These are phyloP conservation scores for Trichoderma harzianum DNA, from an alignment of 2,329 filamentous ascomycete species.

Conservation along the genomic window DNA sequence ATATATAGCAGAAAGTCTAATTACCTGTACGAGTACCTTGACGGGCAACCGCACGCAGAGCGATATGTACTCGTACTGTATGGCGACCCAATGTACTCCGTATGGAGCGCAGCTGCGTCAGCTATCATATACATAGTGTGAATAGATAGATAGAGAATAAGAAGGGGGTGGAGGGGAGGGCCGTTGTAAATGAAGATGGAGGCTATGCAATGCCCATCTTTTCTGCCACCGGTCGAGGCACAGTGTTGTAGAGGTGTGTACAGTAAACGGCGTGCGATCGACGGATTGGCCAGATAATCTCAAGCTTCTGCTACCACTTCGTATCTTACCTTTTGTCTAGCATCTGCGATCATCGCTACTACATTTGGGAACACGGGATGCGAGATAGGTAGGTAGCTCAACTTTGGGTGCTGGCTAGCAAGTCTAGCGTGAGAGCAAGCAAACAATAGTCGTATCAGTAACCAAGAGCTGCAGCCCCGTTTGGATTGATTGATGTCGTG, in stretches of 20 bases:
- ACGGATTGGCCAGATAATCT: not conserved
- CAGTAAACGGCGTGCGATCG: not conserved
- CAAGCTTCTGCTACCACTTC: not conserved
- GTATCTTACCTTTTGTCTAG: not conserved
- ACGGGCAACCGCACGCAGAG: not conserved
- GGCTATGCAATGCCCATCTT: not conserved
- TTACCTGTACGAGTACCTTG: not conserved
- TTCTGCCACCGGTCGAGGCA: not conserved
- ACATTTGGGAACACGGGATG: not conserved
- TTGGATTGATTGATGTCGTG: not conserved
- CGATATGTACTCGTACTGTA: not conserved
- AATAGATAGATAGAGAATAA: not conserved
- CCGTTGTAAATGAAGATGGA: not conserved
- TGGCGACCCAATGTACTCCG: slow-evolving; percentile 1
- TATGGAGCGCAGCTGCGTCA: not conserved
- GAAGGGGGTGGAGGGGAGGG: not conserved
- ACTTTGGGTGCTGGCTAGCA: not conserved
- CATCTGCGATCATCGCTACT: not conserved
- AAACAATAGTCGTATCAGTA: not conserved
- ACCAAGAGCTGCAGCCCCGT: not conserved
- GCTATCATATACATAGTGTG: not conserved
- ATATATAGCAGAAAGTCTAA: slow-evolving; percentile 6
- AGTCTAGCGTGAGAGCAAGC: not conserved
- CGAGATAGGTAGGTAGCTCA: not conserved
- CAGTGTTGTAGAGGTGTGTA: not conserved